Base-by-base conservation (phyloP, 768 basidiomycete genomes). In the Mycena indigotica region DNA sequence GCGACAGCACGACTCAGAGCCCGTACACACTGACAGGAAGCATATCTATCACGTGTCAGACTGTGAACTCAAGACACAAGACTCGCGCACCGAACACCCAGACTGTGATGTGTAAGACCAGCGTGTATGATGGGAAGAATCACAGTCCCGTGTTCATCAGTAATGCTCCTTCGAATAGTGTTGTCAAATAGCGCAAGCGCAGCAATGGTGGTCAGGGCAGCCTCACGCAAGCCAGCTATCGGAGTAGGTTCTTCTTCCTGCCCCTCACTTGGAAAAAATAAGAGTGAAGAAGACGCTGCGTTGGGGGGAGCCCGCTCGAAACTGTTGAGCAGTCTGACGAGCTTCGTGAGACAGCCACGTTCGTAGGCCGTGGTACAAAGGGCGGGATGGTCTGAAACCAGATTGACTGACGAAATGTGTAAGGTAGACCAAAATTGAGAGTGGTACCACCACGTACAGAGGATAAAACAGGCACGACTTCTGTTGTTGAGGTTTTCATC, bases 11-110 rank as follows among this genome's bases (percentile, higher is more conserved):
- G 82, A 38, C 86, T 85, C 35, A 98, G 77, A 0, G 90, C 89
- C 16, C 95, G 78, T 1, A 93, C 80, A 62, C 89, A 89, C 64
- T 96, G 95, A 65, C 92, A 94, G 0, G 91, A 90, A 0, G 91
- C 92, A 44, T 90, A 91, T n/a, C n/a, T n/a, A n/a, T n/a, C n/a
- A n/a, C n/a, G n/a, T n/a, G n/a, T n/a, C n/a, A n/a, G n/a, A n/a
- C n/a, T n/a, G n/a, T n/a, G n/a, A n/a, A n/a, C n/a, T n/a, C n/a
- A n/a, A n/a, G n/a, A n/a, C n/a, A n/a, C n/a, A n/a, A n/a, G n/a
- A n/a, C n/a, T n/a, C n/a, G n/a, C n/a, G n/a, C n/a, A n/a, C 5
- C 94, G 84, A 3, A 95, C 87, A 1, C 90, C 91, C 16, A 86
- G 76, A 55, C 87, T 82, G 0, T 77, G 80, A 53, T 91, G 86